Conservation (phyloP, 2,329 filamentous ascomycete species). For the Arthrobotrys musiformis region DNA sequence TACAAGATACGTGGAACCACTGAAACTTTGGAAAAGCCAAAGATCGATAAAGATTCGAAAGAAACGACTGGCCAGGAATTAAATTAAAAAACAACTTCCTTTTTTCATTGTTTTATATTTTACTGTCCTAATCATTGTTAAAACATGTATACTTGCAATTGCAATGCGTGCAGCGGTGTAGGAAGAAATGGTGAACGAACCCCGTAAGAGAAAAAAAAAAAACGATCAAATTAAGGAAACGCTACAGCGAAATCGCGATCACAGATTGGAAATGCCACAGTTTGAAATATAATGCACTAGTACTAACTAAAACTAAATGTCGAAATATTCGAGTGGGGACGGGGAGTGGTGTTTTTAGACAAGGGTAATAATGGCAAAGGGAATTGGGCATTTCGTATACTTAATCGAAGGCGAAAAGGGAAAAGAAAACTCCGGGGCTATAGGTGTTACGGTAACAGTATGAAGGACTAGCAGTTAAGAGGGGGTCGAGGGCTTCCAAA, state of each 20-base stretch:
- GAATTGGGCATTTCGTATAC: conserved; percentile 1
- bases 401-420: conserved; percentile 14
- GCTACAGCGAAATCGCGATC: conserved; percentile 14
- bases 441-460: conserved; percentile 32
- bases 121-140: not conserved
- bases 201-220: not conserved
- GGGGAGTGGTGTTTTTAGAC: conserved; percentile 4
- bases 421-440: conserved; percentile 44
- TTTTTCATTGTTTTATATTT: not conserved
- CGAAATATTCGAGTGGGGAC: not conserved
- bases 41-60: not conserved
- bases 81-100: not conserved
- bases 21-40: not conserved
- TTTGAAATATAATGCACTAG: conserved; percentile 13
- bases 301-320: conserved; percentile 7
- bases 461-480: conserved; percentile 21
- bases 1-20: not conserved
- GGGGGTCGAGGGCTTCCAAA: not conserved
- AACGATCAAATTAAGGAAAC: conserved; percentile 4
- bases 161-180: not conserved
- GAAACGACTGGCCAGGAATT: not conserved
- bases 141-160: not conserved
- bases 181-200: not conserved
- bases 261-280: conserved; percentile 22
- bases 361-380: conserved; percentile 19